A percentile compares a stretch with the other conserved stretches of the same genome.
Conservation (phyloP, 192 early-diverging fungal genomes). For the Gamsiella multidivaricata region DNA sequence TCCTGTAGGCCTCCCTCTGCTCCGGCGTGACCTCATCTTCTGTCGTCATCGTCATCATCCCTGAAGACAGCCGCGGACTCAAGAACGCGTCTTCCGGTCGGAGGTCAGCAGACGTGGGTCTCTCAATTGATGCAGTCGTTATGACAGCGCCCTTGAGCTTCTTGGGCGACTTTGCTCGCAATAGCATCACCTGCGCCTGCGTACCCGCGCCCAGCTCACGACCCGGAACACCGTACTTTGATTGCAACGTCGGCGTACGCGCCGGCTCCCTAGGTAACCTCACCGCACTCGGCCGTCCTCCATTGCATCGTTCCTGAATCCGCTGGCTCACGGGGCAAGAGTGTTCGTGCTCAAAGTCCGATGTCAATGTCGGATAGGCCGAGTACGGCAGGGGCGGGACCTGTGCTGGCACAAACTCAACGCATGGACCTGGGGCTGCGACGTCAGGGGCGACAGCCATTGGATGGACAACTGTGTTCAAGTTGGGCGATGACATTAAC, state of each 20-base stretch:
- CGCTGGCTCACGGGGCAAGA: constrained; percentile 30
- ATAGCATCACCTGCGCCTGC: constrained; percentile 44
- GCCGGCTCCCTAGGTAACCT: background rate
- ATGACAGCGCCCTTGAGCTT: background rate
- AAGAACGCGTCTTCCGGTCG: background rate
- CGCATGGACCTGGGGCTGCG: no score
- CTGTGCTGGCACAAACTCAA: background rate
- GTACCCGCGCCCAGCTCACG: constrained; percentile 42
- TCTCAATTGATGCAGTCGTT: background rate
- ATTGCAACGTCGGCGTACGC: constrained; percentile 33
- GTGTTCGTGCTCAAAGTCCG: constrained; percentile 37
- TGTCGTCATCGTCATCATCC: constrained; percentile 32
- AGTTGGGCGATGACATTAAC: constrained; percentile 34
- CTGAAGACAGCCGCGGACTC: constrained; percentile 8
- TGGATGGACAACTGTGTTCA: constrained; percentile 14
- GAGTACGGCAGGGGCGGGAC: background rate
- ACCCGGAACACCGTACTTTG: constrained; percentile 45
- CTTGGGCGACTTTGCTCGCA: constrained; percentile 37
- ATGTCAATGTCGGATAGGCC: constrained; percentile 15
- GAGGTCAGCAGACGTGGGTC: background rate
- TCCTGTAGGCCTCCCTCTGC: constrained; percentile 39
- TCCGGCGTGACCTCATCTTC: constrained; percentile 45
- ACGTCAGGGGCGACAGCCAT: background rate
- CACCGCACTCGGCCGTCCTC: no score
- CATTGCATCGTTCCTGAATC: constrained; percentile 4